A percentile compares a stretch with the other conserved stretches of the same genome.
Conservation (phyloP, 2,329 filamentous ascomycete species). For the Aspergillus aculeatinus region DNA sequence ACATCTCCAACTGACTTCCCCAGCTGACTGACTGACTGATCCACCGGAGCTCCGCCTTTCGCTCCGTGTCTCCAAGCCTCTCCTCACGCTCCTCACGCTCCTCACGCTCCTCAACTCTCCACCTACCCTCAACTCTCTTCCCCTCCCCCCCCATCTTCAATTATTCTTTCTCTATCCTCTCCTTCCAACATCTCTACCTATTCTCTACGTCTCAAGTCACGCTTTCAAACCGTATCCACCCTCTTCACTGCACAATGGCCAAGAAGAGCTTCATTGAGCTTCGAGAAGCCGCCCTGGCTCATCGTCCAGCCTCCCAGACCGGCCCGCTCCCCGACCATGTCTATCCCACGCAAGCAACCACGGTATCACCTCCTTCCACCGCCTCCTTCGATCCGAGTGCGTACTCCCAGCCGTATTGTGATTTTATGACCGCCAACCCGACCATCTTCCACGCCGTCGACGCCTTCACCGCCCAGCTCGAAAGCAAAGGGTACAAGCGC, state of each 20-base stretch:
- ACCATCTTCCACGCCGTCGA: constrained; percentile 90
- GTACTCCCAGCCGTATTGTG: constrained; percentile 80
- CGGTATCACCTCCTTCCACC: constrained; percentile 14
- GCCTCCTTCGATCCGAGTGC: constrained; percentile 48
- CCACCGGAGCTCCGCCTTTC: background rate
- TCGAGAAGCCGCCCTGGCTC: constrained; percentile 31
- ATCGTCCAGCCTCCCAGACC: constrained; percentile 22
- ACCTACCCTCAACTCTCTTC: background rate
- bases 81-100: constrained; percentile 6
- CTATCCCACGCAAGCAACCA: constrained; percentile 12
- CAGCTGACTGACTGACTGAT: constrained; percentile 1
- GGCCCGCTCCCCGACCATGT: constrained; percentile 27
- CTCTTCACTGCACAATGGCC: constrained; percentile 27
- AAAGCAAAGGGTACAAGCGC: constrained; percentile 69
- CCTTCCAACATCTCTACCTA: background rate
- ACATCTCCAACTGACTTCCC: background rate
- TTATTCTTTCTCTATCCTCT: background rate
- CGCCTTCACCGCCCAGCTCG: constrained; percentile 72
- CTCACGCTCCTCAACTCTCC: constrained; percentile 3
- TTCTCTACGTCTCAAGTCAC: background rate
- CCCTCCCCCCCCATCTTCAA: constrained; percentile 2
- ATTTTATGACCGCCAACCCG: constrained; percentile 85
- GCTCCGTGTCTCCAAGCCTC: constrained; percentile 1
- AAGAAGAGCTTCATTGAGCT: constrained; percentile 30
- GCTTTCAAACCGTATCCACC: background rate